phyloP scores from a whole-genome alignment of 352 stramenopile genomes.

The Phytophthora podocarpi region DNA sequence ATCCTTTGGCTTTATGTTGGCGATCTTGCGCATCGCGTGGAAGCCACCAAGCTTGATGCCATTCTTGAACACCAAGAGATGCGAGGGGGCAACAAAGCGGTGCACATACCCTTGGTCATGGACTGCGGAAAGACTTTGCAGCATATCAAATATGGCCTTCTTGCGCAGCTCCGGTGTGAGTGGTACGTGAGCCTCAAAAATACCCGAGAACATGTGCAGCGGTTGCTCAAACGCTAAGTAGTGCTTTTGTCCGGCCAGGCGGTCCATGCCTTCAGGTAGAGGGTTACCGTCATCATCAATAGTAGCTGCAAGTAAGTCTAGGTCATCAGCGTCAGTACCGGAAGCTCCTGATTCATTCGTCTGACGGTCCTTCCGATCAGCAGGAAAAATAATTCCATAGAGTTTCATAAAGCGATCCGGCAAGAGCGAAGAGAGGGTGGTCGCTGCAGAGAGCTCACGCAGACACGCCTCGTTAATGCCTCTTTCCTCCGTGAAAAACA shows the following conservation, averaged over 20 bases:
- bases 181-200: slow-evolving; percentile 64
- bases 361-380: slow-evolving; percentile 39
- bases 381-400: slow-evolving; percentile 75
- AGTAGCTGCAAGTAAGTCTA: slow-evolving; percentile 39
- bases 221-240: slow-evolving; percentile 85
- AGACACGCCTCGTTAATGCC: slow-evolving; percentile 60
- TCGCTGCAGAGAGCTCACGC: slow-evolving; percentile 58
- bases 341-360: slow-evolving; percentile 7
- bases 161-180: slow-evolving; percentile 61
- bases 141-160: slow-evolving; percentile 74
- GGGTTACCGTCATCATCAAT: slow-evolving; percentile 41
- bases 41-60: slow-evolving; percentile 74
- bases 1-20: slow-evolving; percentile 41
- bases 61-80: slow-evolving; percentile 77
- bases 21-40: slow-evolving; percentile 65
- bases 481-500: slow-evolving; percentile 50
- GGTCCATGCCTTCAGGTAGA: slow-evolving; percentile 38
- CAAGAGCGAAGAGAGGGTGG: slow-evolving; percentile 45
- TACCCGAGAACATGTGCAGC: slow-evolving; percentile 74
- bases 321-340: slow-evolving; percentile 36
- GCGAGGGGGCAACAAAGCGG: slow-evolving; percentile 68
- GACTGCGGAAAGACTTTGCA: slow-evolving; percentile 59
- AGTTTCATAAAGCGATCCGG: slow-evolving; percentile 66
- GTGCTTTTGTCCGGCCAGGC: slow-evolving; percentile 50
- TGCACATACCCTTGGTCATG: slow-evolving; percentile 81